A percentile compares a stretch with the other conserved stretches of the same genome.
Conservation (phyloP, 1,284 basidiomycete species). For the Volvariella surrecta region DNA sequence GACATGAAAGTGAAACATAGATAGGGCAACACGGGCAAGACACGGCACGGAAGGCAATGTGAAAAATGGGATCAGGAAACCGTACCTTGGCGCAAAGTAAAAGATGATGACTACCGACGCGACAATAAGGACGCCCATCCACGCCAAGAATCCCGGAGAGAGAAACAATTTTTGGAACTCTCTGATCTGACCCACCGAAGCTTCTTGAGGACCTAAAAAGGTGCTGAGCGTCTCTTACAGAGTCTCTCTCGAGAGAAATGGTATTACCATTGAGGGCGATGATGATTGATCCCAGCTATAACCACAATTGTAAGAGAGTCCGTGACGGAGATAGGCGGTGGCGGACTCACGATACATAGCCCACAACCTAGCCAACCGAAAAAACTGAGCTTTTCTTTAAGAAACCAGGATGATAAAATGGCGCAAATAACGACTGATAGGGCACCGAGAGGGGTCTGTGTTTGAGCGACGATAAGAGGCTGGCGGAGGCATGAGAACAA, state of each 20-base stretch:
- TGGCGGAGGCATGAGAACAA: conserved; percentile 8
- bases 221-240: neutral
- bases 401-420: conserved; percentile 86
- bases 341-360: conserved; percentile 65
- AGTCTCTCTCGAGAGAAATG: neutral
- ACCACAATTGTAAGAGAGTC: neutral
- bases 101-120: conserved; percentile 64
- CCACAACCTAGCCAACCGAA: conserved; percentile 92
- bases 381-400: conserved; percentile 87
- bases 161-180: conserved; percentile 82
- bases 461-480: conserved; percentile 2
- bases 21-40: neutral
- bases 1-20: no score
- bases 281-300: conserved; percentile 77
- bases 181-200: conserved; percentile 72
- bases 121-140: conserved; percentile 55
- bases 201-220: conserved; percentile 66
- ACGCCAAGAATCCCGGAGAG: conserved; percentile 82
- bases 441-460: conserved; percentile 88
- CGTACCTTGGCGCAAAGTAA: conserved; percentile 70
- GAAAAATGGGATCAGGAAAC: conserved; percentile 7
- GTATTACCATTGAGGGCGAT: conserved; percentile 67
- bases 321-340: conserved; percentile 1
- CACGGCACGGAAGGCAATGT: neutral
- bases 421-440: conserved; percentile 95